Conservation (phyloP, 352 stramenopile species). For the Lagenidium giganteum region DNA sequence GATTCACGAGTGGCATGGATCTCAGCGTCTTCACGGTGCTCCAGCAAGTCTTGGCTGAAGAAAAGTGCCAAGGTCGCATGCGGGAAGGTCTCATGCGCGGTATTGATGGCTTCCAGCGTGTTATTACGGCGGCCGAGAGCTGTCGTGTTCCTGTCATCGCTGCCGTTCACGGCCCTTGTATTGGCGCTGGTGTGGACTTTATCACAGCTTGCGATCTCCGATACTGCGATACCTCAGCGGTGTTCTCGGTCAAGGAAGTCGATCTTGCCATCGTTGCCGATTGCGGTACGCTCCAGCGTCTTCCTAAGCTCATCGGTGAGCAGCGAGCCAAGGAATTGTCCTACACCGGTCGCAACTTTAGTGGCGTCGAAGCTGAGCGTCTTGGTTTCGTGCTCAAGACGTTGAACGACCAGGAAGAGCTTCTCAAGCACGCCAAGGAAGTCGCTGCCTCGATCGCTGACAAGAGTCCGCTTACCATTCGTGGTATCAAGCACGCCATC, state of each 20-base stretch:
- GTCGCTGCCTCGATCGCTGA: conserved; percentile 52
- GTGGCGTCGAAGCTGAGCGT: conserved; percentile 47
- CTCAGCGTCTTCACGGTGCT: conserved; percentile 68
- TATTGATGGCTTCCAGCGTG: conserved; percentile 65
- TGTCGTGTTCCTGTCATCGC: conserved; percentile 76
- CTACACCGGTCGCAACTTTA: conserved; percentile 67
- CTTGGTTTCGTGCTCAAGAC: conserved; percentile 63
- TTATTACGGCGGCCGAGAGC: conserved; percentile 65
- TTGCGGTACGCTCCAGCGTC: conserved; percentile 69
- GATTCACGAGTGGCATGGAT: conserved; percentile 80
- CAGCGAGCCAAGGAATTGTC: conserved; percentile 70
- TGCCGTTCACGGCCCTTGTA: conserved; percentile 59
- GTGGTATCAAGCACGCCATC: conserved; percentile 75
- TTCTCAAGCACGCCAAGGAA: conserved; percentile 35
- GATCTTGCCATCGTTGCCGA: conserved; percentile 80
- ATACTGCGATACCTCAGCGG: conserved; percentile 61
- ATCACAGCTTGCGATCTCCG: conserved; percentile 75
- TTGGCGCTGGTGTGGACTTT: conserved; percentile 73
- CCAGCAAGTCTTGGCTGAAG: conserved; percentile 40
- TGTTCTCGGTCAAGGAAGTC: conserved; percentile 81
- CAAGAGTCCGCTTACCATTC: conserved; percentile 75
- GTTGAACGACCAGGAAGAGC: conserved; percentile 37
- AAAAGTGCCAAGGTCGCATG: conserved; percentile 62
- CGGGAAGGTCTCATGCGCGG: conserved; percentile 57
- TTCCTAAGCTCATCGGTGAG: conserved; percentile 71